phyloP scores from a whole-genome alignment of 306 rosid species.

The Castanea crenata region DNA sequence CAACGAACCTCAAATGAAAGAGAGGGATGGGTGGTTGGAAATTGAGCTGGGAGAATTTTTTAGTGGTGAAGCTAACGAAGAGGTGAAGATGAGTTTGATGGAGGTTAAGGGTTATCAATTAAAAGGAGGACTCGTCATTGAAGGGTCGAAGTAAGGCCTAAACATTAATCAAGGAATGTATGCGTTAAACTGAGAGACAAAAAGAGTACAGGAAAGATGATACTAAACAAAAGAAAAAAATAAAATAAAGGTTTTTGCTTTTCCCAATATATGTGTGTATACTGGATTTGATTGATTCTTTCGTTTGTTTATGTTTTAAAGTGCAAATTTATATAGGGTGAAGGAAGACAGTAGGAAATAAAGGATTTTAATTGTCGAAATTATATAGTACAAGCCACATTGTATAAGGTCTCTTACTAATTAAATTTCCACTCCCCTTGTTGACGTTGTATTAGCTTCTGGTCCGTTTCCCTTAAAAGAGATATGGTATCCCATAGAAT shows the following conservation, averaged over 20 bases:
- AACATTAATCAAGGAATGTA: not conserved
- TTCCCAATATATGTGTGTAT: too few species aligned
- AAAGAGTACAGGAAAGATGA: too few species aligned
- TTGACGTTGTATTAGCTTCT: too few species aligned
- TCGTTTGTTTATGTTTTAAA: not conserved
- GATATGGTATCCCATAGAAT: too few species aligned
- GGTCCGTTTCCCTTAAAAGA: too few species aligned
- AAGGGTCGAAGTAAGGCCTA: slow-evolving; percentile 66
- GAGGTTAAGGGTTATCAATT: slow-evolving; percentile 48
- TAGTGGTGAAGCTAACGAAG: slow-evolving; percentile 34
- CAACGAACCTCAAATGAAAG: slow-evolving; percentile 18
- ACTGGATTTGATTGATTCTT: not conserved
- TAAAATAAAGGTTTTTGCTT: not conserved
- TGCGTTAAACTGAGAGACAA: not conserved
- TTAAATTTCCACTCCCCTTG: too few species aligned
- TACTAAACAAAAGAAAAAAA: not conserved
- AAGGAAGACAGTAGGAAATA: not conserved
- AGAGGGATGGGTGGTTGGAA: slow-evolving; percentile 65
- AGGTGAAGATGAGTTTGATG: slow-evolving; percentile 40
- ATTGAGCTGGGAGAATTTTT: slow-evolving; percentile 60
- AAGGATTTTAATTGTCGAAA: not conserved
- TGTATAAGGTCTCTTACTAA: too few species aligned
- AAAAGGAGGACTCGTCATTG: slow-evolving; percentile 59
- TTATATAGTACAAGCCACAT: too few species aligned
- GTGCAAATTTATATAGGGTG: not conserved